Evolutionary conservation across 2,329 filamentous ascomycete genomes (phyloP).

Genomic region (Penicillium polonicum): DNA sequence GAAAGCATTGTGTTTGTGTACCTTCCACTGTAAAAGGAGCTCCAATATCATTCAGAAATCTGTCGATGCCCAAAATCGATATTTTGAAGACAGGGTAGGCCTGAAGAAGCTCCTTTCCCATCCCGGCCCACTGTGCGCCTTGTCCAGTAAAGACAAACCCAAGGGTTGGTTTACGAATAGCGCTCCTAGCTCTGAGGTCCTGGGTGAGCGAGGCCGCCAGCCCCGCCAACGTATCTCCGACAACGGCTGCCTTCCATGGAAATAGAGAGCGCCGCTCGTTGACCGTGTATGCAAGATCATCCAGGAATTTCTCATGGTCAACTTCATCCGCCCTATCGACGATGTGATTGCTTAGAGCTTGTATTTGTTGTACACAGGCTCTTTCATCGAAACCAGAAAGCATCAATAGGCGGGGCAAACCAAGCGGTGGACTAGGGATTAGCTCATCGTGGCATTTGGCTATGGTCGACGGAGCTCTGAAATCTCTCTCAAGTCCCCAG

Average conservation of each 20-base stretch:
- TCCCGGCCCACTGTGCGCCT: conserved; percentile 35
- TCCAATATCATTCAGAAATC: background rate
- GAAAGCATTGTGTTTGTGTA: background rate
- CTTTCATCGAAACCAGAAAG: conserved; percentile 27
- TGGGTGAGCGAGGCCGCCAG: conserved; percentile 7
- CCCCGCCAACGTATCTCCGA: conserved; percentile 2
- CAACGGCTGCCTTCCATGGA: conserved; percentile 18
- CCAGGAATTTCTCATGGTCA: conserved; percentile 14
- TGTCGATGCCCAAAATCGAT: background rate
- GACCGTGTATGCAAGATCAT: conserved; percentile 25
- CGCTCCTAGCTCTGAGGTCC: conserved; percentile 4
- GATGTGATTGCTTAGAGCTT: conserved; percentile 13
- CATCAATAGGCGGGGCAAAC: conserved; percentile 16
- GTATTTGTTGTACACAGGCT: conserved; percentile 16
- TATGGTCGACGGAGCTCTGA: background rate
- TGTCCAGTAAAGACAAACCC: conserved; percentile 38
- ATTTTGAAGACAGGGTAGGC: conserved; percentile 16
- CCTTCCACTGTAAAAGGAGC: background rate
- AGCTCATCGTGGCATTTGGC: background rate
- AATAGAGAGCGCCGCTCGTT: conserved; percentile 21
- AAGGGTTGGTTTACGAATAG: conserved; percentile 8
- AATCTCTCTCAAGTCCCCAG: background rate
- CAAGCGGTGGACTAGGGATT: background rate
- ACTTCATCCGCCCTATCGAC: background rate
- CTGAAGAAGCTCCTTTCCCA: conserved; percentile 32